Percentiles rank a stretch among this genome's conserved stretches.
phyloP scores from a whole-genome alignment of 192 early-diverging fungal genomes.

The Coemansia sp. region DNA sequence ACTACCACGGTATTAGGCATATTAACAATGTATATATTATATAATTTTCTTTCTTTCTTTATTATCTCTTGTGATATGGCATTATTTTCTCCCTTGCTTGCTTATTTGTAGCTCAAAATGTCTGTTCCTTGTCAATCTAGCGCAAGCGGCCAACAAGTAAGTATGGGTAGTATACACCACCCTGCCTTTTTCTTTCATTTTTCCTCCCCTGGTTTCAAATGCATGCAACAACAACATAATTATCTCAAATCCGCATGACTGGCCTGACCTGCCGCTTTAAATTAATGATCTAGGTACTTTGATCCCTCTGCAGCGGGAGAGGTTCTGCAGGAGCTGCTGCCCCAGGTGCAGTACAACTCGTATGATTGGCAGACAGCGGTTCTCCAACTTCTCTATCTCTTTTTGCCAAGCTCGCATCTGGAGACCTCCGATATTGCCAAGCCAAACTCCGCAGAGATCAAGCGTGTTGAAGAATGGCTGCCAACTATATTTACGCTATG shows the following conservation, averaged over 20 bases:
- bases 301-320: conserved; percentile 63
- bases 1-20: background rate
- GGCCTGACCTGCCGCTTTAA: background rate
- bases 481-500: conserved; percentile 84
- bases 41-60: background rate
- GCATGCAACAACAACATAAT: background rate
- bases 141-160: conserved; percentile 5
- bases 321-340: conserved; percentile 78
- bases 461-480: conserved; percentile 64
- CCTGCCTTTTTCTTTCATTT: background rate
- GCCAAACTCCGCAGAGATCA: conserved; percentile 16
- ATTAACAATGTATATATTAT: background rate
- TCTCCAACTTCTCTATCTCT: conserved; percentile 63
- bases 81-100: background rate
- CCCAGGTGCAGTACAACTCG: conserved; percentile 70
- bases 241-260: background rate
- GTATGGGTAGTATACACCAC: background rate
- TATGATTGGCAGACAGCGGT: conserved; percentile 60
- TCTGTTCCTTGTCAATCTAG: conserved; percentile 3
- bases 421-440: conserved; percentile 2
- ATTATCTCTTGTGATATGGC: background rate
- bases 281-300: conserved; percentile 61
- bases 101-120: background rate
- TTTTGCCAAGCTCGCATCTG: conserved; percentile 62
- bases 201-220: background rate